phyloP scores from a whole-genome alignment of 805 yeast genomes.

The Ogataea neopini region DNA sequence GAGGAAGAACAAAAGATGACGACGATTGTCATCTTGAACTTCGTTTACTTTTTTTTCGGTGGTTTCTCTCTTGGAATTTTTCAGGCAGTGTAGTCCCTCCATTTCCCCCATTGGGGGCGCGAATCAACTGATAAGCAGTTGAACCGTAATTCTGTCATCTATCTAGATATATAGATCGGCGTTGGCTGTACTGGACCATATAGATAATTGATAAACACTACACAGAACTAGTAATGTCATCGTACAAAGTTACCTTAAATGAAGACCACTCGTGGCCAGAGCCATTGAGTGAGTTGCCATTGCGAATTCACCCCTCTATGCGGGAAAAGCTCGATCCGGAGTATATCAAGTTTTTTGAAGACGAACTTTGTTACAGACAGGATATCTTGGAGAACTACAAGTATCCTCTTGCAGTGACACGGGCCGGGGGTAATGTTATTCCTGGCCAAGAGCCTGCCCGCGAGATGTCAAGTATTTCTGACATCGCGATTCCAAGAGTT shows the following conservation, averaged over 20 bases:
- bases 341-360: constrained; percentile 27
- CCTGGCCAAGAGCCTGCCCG: constrained; percentile 32
- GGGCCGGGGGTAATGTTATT: constrained; percentile 27
- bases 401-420: constrained; percentile 25
- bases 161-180: neutral
- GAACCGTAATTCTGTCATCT: neutral
- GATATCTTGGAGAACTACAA: constrained; percentile 27
- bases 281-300: constrained; percentile 32
- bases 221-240: constrained; percentile 3
- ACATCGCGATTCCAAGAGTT: constrained; percentile 24
- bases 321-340: constrained; percentile 24
- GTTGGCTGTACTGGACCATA: neutral
- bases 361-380: constrained; percentile 22
- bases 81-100: neutral
- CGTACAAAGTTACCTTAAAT: constrained; percentile 20
- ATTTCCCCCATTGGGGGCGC: neutral
- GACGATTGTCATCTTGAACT: no score
- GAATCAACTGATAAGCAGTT: neutral
- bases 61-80: neutral
- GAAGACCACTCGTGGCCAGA: constrained; percentile 35
- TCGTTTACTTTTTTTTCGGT: neutral
- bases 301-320: constrained; percentile 29
- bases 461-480: constrained; percentile 23
- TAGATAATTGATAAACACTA: no score
- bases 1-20: no score